Base-by-base conservation (phyloP, 768 basidiomycete genomes). In the Ramaria sp. region DNA sequence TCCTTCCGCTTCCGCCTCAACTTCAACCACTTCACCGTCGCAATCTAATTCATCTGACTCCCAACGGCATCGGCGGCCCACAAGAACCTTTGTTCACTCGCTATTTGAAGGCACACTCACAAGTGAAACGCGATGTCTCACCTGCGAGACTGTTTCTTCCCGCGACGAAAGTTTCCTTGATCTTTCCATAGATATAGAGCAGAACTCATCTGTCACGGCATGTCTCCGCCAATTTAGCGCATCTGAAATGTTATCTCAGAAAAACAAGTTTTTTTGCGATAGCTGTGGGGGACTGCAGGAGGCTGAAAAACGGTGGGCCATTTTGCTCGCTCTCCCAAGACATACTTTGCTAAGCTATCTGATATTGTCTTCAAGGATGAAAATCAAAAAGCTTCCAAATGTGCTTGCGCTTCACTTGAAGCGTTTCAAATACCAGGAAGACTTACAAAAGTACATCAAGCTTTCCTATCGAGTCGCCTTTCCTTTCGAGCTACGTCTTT, bases 231-330 rank as follows among this genome's bases (percentile, higher is more conserved):
- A 94, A 65, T 99, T 99, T 67, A 95, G 91, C 64, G 94, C 93
- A 38, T 90, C 87, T 64, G 96, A 99, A 69, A 99, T 97, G 94
- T 79, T 99, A 18, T 94, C 91, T 62, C 91, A 95, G 68, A 87
- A 80, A 68, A 97, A 99, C 75, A 98, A 98, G 70, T 99, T 97
- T 66, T 96, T 90, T 67, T 99, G 96, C 65, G 96, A 99, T 66
- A 81, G 85, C 16, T 99, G 96, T 67, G 94, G 95, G 63, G 93
- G 92, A 55, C 70, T 98, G 25, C 95, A 97, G 63, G 96, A 99
- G 68, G 96, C 96, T 2, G 96, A 98, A 73, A 95, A 95, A 74
- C 77, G 95, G 94, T 88, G 62, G 61, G 78, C 70, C 28, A 16
- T 2, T 41, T 41, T 22, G n/a, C n/a, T 34, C 13, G 32, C 5